These are phyloP conservation scores for Elongisporangium senticosum DNA, from an alignment of 352 stramenopile genomes.

Conservation along the genomic window DNA sequence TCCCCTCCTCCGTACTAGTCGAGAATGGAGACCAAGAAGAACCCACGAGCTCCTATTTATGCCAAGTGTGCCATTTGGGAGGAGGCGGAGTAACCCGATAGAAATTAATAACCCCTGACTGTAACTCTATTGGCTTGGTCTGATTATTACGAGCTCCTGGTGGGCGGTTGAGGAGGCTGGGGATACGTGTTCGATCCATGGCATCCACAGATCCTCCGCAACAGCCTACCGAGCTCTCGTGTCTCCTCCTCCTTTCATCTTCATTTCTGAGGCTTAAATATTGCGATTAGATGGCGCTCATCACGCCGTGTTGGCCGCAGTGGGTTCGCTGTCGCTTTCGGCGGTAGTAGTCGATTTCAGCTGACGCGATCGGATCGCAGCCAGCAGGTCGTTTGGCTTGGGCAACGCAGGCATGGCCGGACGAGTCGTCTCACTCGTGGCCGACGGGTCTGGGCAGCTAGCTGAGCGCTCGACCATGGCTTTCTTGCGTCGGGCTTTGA, in stretches of 20 bases:
- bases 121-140: not conserved
- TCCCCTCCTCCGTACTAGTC: not conserved
- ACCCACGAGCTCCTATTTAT: not conserved
- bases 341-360: constrained; percentile 1
- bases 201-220: not conserved
- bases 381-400: constrained; percentile 43
- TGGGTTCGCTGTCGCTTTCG: not conserved
- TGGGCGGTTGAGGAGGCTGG: not conserved
- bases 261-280: not conserved
- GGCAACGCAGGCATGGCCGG: not conserved
- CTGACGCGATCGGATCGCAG: constrained; percentile 57
- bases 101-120: not conserved
- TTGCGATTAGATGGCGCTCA: not conserved
- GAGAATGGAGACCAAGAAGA: not conserved
- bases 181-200: not conserved
- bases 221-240: not conserved
- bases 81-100: not conserved
- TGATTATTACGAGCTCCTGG: not conserved
- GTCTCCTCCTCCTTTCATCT: not conserved
- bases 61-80: not conserved
- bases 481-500: constrained; percentile 33
- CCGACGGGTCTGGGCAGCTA: not conserved
- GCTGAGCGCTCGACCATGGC: not conserved
- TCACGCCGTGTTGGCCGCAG: not conserved
- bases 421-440: not conserved